These are phyloP conservation scores for Rugonectria rugulosa DNA, from an alignment of 2,329 filamentous ascomycete species.

Conservation along the genomic window DNA sequence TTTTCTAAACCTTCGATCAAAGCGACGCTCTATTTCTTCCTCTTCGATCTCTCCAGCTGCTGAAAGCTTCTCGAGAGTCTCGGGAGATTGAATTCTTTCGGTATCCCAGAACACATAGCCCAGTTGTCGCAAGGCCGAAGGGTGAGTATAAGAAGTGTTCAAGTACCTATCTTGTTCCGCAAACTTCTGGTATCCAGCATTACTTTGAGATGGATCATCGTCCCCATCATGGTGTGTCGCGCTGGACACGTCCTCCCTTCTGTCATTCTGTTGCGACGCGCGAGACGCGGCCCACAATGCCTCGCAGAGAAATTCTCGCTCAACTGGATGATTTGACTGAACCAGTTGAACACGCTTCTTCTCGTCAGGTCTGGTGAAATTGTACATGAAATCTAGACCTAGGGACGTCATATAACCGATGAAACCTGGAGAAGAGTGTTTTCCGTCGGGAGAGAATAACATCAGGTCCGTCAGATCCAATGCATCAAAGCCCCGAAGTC, in stretches of 20 bases:
- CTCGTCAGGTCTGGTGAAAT: not conserved
- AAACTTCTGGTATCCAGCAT: not conserved
- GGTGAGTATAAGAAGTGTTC: not conserved
- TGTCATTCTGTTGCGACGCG: not conserved
- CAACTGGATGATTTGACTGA: not conserved
- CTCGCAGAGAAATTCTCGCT: not conserved
- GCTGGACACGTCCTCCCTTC: not conserved
- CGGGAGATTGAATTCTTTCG: not conserved
- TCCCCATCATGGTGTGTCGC: not conserved
- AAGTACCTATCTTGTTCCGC: not conserved
- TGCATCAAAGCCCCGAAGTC: not conserved
- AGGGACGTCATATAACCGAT: not conserved
- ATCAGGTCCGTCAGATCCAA: not conserved
- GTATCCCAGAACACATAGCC: conserved; percentile 10
- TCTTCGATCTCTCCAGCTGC: not conserved
- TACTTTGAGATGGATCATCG: not conserved
- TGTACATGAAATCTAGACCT: conserved; percentile 4
- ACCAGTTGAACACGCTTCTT: not conserved
- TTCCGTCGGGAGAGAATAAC: not conserved
- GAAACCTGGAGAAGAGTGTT: not conserved
- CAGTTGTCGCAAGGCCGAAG: not conserved
- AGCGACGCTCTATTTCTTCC: not conserved
- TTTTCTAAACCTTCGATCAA: not conserved
- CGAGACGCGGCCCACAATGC: not conserved
- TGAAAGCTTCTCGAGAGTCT: not conserved